Evolutionary conservation across 129 eudicot species (phyloP), one percentile per base, ranked within the genome.

Genomic region (Lactuca saligna): DNA sequence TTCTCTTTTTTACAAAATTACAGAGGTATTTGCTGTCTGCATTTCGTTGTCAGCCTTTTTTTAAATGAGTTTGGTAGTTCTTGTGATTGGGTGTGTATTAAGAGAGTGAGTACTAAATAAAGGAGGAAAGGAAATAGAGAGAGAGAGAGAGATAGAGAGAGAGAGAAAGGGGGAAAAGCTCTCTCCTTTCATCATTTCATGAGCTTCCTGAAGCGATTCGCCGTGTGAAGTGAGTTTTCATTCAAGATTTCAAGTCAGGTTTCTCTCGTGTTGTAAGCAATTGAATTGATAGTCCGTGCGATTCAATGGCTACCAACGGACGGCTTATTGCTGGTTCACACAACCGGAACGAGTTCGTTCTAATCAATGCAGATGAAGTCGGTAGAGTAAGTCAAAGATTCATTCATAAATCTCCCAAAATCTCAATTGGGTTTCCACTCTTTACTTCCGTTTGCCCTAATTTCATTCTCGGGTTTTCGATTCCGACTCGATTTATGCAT

Each of bases 321-420:
- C 81, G 95, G 67, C 90, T 88, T 46, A 61, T 88, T 63, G 95
- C 95, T 61, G 95, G 95, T 63, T 88, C 95, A 55, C 95, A 88
- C 50, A 88, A 88, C 70, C 78, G 95, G 69, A 88, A 88, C 73
- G 96, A 88, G 85, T 88, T 88, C 72, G 84, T 88, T 31, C 78
- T 88, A 11, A 88, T 88, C 86, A 85, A 88, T 88, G 96, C 96
- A 55, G 96, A 88, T 82, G 96, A 88, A 63, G 78, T 88, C 82
- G 96, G 96, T 66, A 69, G 86, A 74, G 96, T 88, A 79, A 80
- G 96, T 75, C 29, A 31, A 29, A 31, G 37, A 57, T 6, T 60
- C 6, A 0, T 32, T 32, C 20, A 13, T 59, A 60, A 60, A 60
- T 16, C 32, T 34, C 65, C 44, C 58, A 54, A 54, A 46, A 46